These are phyloP conservation scores for Trichomonas tenax DNA, from an alignment of 208 protist species.

Conservation along the genomic window DNA sequence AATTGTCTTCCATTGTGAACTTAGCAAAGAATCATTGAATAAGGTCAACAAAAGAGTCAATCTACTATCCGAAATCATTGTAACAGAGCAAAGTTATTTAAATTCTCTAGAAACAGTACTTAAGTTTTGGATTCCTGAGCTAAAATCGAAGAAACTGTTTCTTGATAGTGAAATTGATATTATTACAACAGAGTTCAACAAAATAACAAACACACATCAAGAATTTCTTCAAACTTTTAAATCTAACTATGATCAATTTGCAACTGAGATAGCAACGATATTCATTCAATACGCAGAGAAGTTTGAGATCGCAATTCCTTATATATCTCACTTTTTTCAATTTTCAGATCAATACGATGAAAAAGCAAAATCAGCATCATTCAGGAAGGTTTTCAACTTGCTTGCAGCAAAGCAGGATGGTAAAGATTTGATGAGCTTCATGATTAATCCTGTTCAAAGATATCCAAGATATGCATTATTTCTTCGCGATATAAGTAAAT, in stretches of 20 bases:
- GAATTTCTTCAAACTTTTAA: background rate
- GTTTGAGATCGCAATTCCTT: background rate
- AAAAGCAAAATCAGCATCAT: background rate
- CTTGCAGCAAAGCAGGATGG: background rate
- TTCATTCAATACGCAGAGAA: background rate
- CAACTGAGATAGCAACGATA: background rate
- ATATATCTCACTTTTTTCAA: background rate
- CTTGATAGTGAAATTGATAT: background rate
- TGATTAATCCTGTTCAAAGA: conserved; percentile 23
- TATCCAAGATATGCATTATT: conserved; percentile 14
- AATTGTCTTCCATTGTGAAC: background rate
- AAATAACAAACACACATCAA: background rate
- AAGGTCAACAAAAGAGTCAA: background rate
- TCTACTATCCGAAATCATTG: background rate
- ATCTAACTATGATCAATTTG: background rate
- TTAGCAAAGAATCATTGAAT: background rate
- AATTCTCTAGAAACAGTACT: background rate
- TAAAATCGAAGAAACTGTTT: background rate
- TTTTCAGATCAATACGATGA: background rate
- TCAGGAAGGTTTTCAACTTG: background rate
- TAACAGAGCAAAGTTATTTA: background rate
- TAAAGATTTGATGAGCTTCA: background rate
- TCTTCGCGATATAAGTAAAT: background rate
- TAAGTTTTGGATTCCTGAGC: background rate
- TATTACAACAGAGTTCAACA: background rate